These are phyloP conservation scores for Nemania bipapillata DNA, from an alignment of 2,329 filamentous ascomycete species.

Conservation along the genomic window DNA sequence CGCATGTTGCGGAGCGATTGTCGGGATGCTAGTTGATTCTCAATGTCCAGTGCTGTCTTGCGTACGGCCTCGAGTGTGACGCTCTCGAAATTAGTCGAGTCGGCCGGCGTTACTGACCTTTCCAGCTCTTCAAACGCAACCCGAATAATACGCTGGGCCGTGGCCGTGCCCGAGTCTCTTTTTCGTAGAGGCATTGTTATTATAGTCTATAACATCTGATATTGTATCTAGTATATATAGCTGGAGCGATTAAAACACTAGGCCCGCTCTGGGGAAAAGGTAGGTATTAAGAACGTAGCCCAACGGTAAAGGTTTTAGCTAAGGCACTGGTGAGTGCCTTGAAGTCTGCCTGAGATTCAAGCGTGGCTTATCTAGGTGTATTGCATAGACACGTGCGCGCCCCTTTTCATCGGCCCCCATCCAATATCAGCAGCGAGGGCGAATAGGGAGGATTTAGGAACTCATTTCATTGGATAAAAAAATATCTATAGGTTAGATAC, in stretches of 20 bases:
- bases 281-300: too few species aligned
- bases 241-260: too few species aligned
- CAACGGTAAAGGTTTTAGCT: too few species aligned
- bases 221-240: neutral
- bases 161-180: conserved; percentile 6
- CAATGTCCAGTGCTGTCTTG: conserved; percentile 12
- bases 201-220: neutral
- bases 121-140: conserved; percentile 6
- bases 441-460: too few species aligned
- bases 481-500: too few species aligned
- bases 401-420: neutral
- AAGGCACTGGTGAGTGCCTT: too few species aligned
- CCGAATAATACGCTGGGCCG: conserved; percentile 8
- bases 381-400: conserved; percentile 5
- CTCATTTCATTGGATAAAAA: too few species aligned
- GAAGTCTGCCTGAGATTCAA: neutral
- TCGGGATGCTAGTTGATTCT: conserved; percentile 34
- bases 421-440: too few species aligned
- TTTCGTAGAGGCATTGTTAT: conserved; percentile 9
- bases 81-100: conserved; percentile 3
- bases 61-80: conserved; percentile 15
- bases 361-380: neutral
- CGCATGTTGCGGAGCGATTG: conserved; percentile 51
- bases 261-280: too few species aligned
- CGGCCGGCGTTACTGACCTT: conserved; percentile 8